These are phyloP conservation scores for Pythium vanterpoolii DNA, from an alignment of 352 stramenopile species.

Conservation along the genomic window DNA sequence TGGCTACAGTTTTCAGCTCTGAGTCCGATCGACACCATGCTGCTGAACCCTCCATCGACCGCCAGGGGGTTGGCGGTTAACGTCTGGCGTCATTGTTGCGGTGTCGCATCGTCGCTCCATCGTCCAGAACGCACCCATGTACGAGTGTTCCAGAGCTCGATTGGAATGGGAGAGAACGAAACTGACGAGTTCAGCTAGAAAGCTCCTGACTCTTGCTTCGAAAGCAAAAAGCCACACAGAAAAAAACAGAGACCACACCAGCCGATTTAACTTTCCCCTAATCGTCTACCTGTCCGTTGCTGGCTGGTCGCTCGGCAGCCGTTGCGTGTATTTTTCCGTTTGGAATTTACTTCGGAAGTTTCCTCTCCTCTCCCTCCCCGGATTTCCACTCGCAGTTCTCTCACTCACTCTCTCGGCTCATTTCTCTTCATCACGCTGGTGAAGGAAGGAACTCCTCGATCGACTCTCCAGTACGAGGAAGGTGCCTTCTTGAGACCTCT, in stretches of 20 bases:
- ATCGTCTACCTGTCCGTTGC: conserved; percentile 1
- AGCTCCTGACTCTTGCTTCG: not conserved
- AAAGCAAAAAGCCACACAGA: not conserved
- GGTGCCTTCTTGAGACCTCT: not conserved
- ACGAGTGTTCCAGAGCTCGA: not conserved
- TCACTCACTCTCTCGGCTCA: not conserved
- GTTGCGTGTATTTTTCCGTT: conserved; percentile 2
- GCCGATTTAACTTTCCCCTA: conserved; percentile 7
- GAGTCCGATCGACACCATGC: not conserved
- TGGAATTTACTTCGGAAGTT: conserved; percentile 10
- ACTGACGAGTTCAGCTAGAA: conserved; percentile 2
- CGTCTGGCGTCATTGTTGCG: conserved; percentile 10
- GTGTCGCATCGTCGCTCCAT: conserved; percentile 5
- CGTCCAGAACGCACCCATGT: conserved; percentile 1
- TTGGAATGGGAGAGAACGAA: conserved; percentile 3
- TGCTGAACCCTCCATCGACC: not conserved
- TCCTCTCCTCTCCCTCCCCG: not conserved
- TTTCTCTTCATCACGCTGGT: conserved; percentile 27
- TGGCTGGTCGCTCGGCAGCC: not conserved
- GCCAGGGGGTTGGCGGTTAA: too few species aligned
- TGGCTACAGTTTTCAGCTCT: not conserved
- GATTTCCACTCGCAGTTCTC: not conserved
- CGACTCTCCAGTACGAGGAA: not conserved
- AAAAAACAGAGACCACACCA: conserved; percentile 9
- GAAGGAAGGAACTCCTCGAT: conserved; percentile 16